Evolutionary conservation across 768 basidiomycete species (phyloP).

Genomic region (Lactarius trivialis): DNA sequence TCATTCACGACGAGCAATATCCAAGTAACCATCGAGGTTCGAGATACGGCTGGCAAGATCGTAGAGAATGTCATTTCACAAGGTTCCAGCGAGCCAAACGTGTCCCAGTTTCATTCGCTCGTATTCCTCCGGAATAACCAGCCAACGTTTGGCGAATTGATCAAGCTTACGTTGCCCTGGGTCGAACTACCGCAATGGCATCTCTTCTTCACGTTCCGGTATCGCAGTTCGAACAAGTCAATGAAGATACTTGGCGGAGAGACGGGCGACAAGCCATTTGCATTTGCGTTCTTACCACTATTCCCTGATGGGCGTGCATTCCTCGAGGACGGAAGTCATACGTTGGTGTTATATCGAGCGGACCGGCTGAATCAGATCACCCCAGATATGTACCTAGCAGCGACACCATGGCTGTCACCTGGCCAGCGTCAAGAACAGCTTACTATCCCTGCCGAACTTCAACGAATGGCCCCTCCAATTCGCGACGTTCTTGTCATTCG

Average conservation of each 20-base stretch:
- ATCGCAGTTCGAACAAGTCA: slow-evolving; percentile 50
- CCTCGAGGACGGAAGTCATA: slow-evolving; percentile 85
- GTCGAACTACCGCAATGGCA: slow-evolving; percentile 74
- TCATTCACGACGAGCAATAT: slow-evolving; percentile 58
- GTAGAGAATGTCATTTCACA: slow-evolving; percentile 71
- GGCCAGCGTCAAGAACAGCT: slow-evolving; percentile 59
- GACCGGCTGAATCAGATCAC: slow-evolving; percentile 60
- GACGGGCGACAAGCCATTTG: slow-evolving; percentile 68
- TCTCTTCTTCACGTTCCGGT: slow-evolving; percentile 89
- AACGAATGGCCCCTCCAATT: slow-evolving; percentile 58
- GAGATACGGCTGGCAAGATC: slow-evolving; percentile 58
- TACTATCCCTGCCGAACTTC: slow-evolving; percentile 50
- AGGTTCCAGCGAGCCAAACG: slow-evolving; percentile 77
- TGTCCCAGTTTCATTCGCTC: slow-evolving; percentile 82
- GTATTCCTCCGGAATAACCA: slow-evolving; percentile 83
- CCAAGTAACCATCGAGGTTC: slow-evolving; percentile 88
- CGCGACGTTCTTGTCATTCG: slow-evolving; percentile 77
- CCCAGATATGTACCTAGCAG: slow-evolving; percentile 65
- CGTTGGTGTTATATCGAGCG: slow-evolving; percentile 74
- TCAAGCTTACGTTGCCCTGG: slow-evolving; percentile 76
- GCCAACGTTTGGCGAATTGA: slow-evolving; percentile 88
- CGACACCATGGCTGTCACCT: slow-evolving; percentile 51
- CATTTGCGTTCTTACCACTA: slow-evolving; percentile 87
- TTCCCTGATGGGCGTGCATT: slow-evolving; percentile 72
- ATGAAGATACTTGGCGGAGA: slow-evolving; percentile 36